A percentile compares a stretch with the other conserved stretches of the same genome.
These are phyloP conservation scores for Emericellopsis cladophorae DNA, from an alignment of 2,329 filamentous ascomycete genomes.

Conservation along the genomic window DNA sequence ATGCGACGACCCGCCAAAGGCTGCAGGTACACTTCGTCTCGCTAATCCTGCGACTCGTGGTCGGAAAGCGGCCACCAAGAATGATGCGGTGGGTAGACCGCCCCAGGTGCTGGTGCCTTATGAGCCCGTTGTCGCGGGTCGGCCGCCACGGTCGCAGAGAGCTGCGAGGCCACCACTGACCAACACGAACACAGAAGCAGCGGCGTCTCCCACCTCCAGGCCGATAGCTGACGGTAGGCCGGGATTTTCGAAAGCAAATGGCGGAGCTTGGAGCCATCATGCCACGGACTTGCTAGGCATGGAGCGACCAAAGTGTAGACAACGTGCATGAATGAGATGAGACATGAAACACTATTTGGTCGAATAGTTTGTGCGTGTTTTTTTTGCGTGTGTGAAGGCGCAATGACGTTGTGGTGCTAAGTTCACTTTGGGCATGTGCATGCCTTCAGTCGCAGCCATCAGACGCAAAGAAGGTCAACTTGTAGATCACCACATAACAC, in stretches of 20 bases:
- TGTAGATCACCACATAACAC: too few species aligned
- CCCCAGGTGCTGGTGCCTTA: conserved; percentile 28
- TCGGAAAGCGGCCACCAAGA: conserved; percentile 36
- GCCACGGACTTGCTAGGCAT: conserved; percentile 53
- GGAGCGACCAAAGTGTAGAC: conserved; percentile 33
- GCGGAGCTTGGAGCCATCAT: conserved; percentile 58
- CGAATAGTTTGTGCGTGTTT: not conserved
- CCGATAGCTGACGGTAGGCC: conserved; percentile 7
- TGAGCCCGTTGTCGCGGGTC: conserved; percentile 11
- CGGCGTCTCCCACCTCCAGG: too few species aligned
- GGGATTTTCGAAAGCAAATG: conserved; percentile 34
- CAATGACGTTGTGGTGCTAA: too few species aligned
- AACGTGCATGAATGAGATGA: conserved; percentile 11
- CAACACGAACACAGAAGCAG: not conserved
- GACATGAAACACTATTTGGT: not conserved
- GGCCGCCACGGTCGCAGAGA: not conserved
- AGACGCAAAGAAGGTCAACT: too few species aligned
- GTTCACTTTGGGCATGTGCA: too few species aligned
- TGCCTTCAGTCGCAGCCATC: too few species aligned
- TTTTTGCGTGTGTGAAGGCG: too few species aligned
- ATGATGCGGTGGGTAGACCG: conserved; percentile 34
- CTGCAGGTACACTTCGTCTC: not conserved
- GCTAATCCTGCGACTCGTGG: conserved; percentile 38
- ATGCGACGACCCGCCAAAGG: not conserved
- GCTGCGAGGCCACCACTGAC: not conserved